These are phyloP conservation scores for Erucastrum elatum DNA, from an alignment of 345 rosid species.

Conservation along the genomic window DNA sequence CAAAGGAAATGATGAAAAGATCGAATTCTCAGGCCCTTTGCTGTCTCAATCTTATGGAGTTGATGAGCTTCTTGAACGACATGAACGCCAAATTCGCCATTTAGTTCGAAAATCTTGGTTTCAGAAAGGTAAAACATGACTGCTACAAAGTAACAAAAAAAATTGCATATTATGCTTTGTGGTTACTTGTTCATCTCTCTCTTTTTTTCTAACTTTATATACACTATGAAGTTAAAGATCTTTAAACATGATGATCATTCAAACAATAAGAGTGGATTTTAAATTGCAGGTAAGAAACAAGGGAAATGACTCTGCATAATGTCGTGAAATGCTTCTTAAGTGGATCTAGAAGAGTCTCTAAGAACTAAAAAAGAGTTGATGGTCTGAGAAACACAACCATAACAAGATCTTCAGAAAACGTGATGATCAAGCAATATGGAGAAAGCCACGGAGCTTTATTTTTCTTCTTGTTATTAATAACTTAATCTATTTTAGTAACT, in stretches of 20 bases:
- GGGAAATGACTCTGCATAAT: conserved; percentile 46
- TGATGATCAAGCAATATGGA: conserved; percentile 20
- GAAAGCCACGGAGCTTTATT: conserved; percentile 12
- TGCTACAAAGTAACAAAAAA: no score
- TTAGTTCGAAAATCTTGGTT: conserved; percentile 88
- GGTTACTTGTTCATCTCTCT: background rate
- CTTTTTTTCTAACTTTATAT: background rate
- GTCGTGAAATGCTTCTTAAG: conserved; percentile 20
- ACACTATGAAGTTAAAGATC: background rate
- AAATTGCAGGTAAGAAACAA: conserved; percentile 53
- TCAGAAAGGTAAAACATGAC: conserved; percentile 63
- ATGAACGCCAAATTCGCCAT: conserved; percentile 89
- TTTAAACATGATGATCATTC: conserved; percentile 3
- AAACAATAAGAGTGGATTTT: conserved; percentile 13
- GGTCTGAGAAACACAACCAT: conserved; percentile 7
- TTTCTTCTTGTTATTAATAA: background rate
- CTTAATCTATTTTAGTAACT: background rate
- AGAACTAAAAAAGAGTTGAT: conserved; percentile 15
- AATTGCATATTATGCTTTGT: no score
- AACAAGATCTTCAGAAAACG: conserved; percentile 5
- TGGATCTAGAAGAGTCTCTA: conserved; percentile 15
- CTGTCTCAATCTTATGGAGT: conserved; percentile 75
- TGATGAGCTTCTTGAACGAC: conserved; percentile 81
- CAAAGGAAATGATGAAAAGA: conserved; percentile 55
- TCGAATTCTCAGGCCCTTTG: conserved; percentile 91